These are phyloP conservation scores for Phoma herbarum DNA, from an alignment of 2,329 filamentous ascomycete species.

Conservation along the genomic window DNA sequence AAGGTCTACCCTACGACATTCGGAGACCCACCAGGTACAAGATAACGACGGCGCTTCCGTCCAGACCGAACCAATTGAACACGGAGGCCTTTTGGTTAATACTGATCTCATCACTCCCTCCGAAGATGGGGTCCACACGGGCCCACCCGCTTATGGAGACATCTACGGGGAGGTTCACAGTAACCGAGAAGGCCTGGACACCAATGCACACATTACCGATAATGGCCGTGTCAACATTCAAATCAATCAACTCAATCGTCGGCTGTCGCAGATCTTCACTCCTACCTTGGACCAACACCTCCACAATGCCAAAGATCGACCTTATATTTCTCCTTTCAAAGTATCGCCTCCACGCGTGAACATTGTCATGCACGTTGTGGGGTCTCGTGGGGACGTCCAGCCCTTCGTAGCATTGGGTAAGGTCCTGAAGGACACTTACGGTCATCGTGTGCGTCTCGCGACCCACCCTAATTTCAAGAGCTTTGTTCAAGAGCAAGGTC, in stretches of 20 bases:
- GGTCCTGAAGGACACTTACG: neutral
- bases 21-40: neutral
- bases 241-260: neutral
- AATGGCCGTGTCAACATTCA: neutral
- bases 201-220: neutral
- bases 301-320: neutral
- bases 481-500: neutral
- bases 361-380: neutral
- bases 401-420: neutral
- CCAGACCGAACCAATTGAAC: neutral
- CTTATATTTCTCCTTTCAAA: neutral
- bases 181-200: neutral
- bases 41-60: neutral
- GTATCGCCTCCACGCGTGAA: neutral
- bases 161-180: neutral
- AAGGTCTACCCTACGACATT: neutral
- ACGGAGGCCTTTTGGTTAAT: neutral
- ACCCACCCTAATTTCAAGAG: neutral
- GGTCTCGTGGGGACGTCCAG: neutral
- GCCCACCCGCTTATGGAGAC: neutral
- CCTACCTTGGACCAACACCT: constrained; percentile 1
- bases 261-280: constrained; percentile 3
- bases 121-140: neutral
- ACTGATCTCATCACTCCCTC: constrained; percentile 1
- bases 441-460: constrained; percentile 1